Conservation (phyloP, 208 protist species). For the Vickermania ingenoplastis region DNA sequence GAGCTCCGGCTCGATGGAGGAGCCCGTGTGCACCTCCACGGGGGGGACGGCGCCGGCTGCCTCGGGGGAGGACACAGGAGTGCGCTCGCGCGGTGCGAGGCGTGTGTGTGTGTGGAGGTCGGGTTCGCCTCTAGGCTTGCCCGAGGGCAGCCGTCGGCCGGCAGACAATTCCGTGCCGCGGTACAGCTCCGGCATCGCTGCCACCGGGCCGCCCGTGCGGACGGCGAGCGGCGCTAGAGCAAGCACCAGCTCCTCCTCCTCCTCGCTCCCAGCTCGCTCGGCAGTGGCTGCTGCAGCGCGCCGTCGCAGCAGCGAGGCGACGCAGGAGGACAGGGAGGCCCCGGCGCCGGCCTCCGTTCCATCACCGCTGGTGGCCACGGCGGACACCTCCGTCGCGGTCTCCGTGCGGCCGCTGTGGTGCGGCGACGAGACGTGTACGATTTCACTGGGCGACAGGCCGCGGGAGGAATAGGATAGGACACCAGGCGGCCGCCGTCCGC, state of each 20-base stretch:
- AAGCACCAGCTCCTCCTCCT: background rate
- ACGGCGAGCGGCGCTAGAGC: background rate
- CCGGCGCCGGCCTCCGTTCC: too few species aligned
- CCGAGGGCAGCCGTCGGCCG: background rate
- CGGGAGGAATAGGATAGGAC: too few species aligned
- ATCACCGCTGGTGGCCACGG: too few species aligned
- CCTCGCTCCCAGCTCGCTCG: background rate
- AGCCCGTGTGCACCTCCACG: background rate
- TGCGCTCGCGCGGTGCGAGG: background rate
- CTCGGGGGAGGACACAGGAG: background rate
- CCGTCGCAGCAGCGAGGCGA: background rate
- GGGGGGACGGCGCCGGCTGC: background rate
- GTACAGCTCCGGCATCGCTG: background rate
- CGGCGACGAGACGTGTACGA: background rate
- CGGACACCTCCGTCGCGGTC: too few species aligned
- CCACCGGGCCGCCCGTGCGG: background rate
- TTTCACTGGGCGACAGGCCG: background rate
- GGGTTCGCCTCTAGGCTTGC: background rate
- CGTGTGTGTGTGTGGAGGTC: background rate
- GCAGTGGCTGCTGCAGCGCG: background rate
- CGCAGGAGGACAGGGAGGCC: background rate
- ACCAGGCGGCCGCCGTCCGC: too few species aligned
- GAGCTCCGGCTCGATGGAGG: too few species aligned
- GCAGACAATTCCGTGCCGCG: background rate
- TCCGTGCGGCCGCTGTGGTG: too few species aligned